Evolutionary conservation across 768 basidiomycete genomes (phyloP), one percentile per base, ranked within the genome.

Genomic region (Sistotremastrum niveocremeum): DNA sequence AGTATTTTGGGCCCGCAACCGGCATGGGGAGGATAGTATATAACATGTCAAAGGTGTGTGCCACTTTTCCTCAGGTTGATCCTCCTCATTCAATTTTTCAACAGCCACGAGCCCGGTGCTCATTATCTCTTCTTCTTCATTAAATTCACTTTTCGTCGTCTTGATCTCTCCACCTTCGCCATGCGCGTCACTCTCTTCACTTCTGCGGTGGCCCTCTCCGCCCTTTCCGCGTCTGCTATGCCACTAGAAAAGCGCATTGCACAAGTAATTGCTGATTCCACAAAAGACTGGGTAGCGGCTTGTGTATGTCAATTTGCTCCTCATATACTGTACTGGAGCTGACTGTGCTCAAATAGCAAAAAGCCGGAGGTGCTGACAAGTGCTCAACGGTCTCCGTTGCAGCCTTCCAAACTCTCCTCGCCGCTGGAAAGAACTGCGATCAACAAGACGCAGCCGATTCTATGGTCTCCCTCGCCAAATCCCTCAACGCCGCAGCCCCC

Each of bases 401-500:
- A 9, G 51, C 52, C 7, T 48, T 52, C 46, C 6, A 10, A 6
- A 47, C 53, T 5, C 44, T 54, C 53, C 62, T 44, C 20, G 53
- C 61, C 52, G 35, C 61, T 54, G 62, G 60, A 4, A 60, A 55
- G 10, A 42, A 49, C 12, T 66, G 65, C 51, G 65, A 59, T 33
- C 73, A 74, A 51, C 73, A 74, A 51, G 53, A 74, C 51, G 62
- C 64, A 7, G 73, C 70, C 3, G 73, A 74, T 49, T 38, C 47
- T 6, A 74, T 74, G 73, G 61, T 74, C 46, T 62, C 69, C 54
- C 67, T 79, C n/a, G 69, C 60, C 42, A 67, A 62, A 49, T 50
- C 53, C 3, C 60, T 73, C 12, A 61, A 64, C 32, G 51, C 50
- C 37, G 39, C 47, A 30, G 44, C 47, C 32, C 42, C 42, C 51